Evolutionary conservation across 1,284 basidiomycete species (phyloP).

Genomic region (Ustilago vetiveriae): DNA sequence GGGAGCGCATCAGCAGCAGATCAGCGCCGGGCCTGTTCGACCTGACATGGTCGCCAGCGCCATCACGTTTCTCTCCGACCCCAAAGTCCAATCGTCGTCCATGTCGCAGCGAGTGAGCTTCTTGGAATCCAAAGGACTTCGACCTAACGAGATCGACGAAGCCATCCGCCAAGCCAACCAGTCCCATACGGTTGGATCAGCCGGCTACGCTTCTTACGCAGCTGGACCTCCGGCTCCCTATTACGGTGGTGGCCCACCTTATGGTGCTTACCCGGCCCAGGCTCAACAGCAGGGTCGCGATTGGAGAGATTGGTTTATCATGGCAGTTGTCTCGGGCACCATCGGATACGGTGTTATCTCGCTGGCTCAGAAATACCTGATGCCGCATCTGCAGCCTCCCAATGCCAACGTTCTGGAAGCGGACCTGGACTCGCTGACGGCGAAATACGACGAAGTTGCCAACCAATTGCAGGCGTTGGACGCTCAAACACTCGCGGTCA

Average conservation of each 20-base stretch:
- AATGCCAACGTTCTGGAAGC: slow-evolving; percentile 86
- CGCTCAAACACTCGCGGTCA: slow-evolving; percentile 77
- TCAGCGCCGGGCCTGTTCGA: slow-evolving; percentile 35
- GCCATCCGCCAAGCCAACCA: slow-evolving; percentile 73
- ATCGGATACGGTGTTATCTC: slow-evolving; percentile 87
- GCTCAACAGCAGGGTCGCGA: slow-evolving; percentile 54
- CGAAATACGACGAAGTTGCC: slow-evolving; percentile 93
- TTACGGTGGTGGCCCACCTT: slow-evolving; percentile 40
- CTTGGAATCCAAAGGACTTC: slow-evolving; percentile 91
- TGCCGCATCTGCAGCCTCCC: slow-evolving; percentile 91
- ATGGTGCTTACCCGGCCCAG: slow-evolving; percentile 22
- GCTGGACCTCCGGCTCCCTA: slow-evolving; percentile 34
- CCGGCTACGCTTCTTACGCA: slow-evolving; percentile 30
- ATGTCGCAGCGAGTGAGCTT: slow-evolving; percentile 88
- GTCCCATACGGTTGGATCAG: slow-evolving; percentile 19
- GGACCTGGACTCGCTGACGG: slow-evolving; percentile 83
- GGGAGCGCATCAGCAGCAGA: slow-evolving; percentile 28
- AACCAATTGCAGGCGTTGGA: slow-evolving; percentile 77
- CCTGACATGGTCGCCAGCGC: slow-evolving; percentile 62
- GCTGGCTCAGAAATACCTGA: slow-evolving; percentile 89
- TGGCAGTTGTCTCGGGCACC: slow-evolving; percentile 88
- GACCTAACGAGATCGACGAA: slow-evolving; percentile 83
- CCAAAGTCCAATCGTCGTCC: slow-evolving; percentile 76
- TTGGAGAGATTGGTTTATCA: slow-evolving; percentile 73
- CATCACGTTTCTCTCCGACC: slow-evolving; percentile 62